Evolutionary conservation across 805 yeast genomes (phyloP), one percentile per base, ranked within the genome.

Genomic region (Wickerhamomyces hampshirensis): DNA sequence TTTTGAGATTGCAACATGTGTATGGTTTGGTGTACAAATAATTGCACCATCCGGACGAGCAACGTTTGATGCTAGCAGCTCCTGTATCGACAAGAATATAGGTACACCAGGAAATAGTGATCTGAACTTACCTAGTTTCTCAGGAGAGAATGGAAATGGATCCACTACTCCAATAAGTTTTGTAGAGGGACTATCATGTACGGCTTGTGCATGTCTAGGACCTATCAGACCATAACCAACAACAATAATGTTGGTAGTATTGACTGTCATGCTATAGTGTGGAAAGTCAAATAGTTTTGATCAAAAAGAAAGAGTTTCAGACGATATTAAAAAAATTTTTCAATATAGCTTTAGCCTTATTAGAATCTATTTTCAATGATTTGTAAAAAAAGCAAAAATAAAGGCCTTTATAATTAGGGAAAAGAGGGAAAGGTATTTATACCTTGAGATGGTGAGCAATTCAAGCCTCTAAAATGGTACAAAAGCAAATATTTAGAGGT

Each of bases 151-250:
- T 30, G 41, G 40, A 12, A 42, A 40, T 4, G 47, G 33, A 31
- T 46, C 50, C 17, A 46, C 43, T 6, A 46, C 38, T 15, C 40
- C 50, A 1, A 38, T 26, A 6, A 46, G 39, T 23, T 36, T 28
- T 8, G 50, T 43, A 10, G 35, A 19, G 3, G 47, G 44, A 26
- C 47, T 40, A 17, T 21, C 13, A 17, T 36, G 29, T 6, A 46
- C 42, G 1, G 47, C 47, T 30, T 46, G 40, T 9, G 47, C 47
- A 38, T 46, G 50, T 31, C 50, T 47, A 3, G 50, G 50, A 1
- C 50, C 50, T 15, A 46, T 46, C 28, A 46, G 46, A n/a, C 50
- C 50, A 16, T 43, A 43, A 1, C 50, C 50, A 23, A 43, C 37
- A 8, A 46, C 45, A 13, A 46, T 39, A 28, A 46, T 28, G 30